These are phyloP conservation scores for Neurospora terricola DNA, from an alignment of 495 filamentous ascomycete species.

Conservation along the genomic window DNA sequence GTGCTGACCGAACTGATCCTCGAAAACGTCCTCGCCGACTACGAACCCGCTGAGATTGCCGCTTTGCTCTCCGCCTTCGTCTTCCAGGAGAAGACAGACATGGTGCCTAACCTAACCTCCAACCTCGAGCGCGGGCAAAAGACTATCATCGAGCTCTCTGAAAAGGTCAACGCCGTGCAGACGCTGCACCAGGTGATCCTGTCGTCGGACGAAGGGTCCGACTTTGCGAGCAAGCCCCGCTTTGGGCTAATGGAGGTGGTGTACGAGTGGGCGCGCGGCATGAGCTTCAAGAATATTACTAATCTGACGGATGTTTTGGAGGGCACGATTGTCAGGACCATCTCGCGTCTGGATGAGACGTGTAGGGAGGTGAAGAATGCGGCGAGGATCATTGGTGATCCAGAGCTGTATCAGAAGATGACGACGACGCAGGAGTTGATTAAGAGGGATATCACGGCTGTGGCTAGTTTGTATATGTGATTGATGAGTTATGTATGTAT, in stretches of 20 bases:
- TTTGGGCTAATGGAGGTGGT: conserved; percentile 96
- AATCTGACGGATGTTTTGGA: conserved; percentile 94
- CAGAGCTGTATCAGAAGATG: conserved; percentile 90
- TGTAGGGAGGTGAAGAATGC: conserved; percentile 97
- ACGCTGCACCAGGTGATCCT: conserved; percentile 83
- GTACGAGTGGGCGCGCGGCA: conserved; percentile 95
- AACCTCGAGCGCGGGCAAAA: conserved; percentile 75
- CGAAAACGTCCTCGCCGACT: conserved; percentile 91
- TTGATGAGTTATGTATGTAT: background rate
- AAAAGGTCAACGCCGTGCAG: conserved; percentile 84
- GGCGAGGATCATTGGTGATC: conserved; percentile 92
- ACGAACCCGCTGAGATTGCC: conserved; percentile 93
- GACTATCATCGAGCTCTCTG: conserved; percentile 77
- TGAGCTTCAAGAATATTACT: conserved; percentile 97
- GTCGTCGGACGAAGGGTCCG: conserved; percentile 76
- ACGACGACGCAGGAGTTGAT: conserved; percentile 92
- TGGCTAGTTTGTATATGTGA: conserved; percentile 75
- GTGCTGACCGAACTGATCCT: conserved; percentile 92
- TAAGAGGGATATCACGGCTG: conserved; percentile 87
- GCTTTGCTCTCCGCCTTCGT: conserved; percentile 91
- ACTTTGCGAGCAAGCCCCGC: conserved; percentile 75
- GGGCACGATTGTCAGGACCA: conserved; percentile 89
- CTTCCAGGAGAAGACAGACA: conserved; percentile 96
- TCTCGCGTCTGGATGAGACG: conserved; percentile 87
- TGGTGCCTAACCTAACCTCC: conserved; percentile 70